These are phyloP conservation scores for Zasmidium citrigriseum DNA, from an alignment of 2,329 filamentous ascomycete species.

Conservation along the genomic window DNA sequence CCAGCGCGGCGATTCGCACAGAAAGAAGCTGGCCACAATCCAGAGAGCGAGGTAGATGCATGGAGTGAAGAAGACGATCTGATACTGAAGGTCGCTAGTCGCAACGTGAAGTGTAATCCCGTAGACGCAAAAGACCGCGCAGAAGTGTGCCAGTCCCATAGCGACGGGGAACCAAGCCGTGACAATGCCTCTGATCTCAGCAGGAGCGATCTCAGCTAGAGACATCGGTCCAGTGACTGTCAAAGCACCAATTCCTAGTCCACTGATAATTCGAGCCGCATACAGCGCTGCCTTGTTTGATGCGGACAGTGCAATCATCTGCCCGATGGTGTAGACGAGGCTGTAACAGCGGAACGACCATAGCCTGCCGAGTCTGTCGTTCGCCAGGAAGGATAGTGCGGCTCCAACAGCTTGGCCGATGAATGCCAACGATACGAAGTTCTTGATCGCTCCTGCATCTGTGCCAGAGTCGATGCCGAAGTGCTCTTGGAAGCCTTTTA, in stretches of 20 bases:
- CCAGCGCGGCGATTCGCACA: neutral
- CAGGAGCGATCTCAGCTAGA: constrained; percentile 44
- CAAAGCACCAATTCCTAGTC: constrained; percentile 42
- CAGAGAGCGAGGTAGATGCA: neutral
- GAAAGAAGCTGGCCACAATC: neutral
- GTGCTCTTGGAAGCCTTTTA: neutral
- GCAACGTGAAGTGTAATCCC: constrained; percentile 32
- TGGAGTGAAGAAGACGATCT: neutral
- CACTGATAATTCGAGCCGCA: constrained; percentile 39
- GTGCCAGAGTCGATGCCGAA: neutral
- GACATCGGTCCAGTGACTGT: constrained; percentile 42
- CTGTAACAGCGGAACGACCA: constrained; percentile 44
- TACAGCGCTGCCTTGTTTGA: constrained; percentile 34
- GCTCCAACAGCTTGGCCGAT: constrained; percentile 35
- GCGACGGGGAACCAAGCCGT: constrained; percentile 40
- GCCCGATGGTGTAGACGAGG: constrained; percentile 36
- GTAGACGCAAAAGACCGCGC: constrained; percentile 38
- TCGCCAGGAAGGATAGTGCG: constrained; percentile 40
- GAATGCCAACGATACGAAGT: constrained; percentile 16
- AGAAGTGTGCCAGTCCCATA: constrained; percentile 37
- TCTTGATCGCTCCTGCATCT: neutral
- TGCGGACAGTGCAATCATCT: constrained; percentile 35
- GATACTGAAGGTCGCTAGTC: neutral
- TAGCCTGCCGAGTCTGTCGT: constrained; percentile 41
- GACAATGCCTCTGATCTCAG: constrained; percentile 43